Base-by-base conservation (phyloP, 2,329 filamentous ascomycete genomes). In the Fusarium xyrophilum region DNA sequence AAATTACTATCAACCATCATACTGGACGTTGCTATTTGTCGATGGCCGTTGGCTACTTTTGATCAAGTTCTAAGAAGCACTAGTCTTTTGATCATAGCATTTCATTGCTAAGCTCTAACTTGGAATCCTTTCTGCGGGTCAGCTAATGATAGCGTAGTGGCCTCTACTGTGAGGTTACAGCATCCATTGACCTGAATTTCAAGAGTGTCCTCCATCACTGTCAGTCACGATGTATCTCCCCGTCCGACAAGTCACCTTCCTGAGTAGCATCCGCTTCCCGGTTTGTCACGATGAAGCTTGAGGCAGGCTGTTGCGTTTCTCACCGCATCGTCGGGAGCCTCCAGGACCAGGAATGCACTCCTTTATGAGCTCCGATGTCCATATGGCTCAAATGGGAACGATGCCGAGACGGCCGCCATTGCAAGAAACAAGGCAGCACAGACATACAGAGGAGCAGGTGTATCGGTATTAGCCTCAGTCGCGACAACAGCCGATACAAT, bases 401-500 rank as follows among this genome's bases (percentile, higher is more conserved):
- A 35, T 3, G 44, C 53, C 2, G 65, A 40, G 14, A 67, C 13
- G 6, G 46, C 54, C 19, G 88, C 88, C 83, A 91, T 86, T 3
- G 83, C 82, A 27, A 88, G 81, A 71, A 89, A 91, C 5, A 92
- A 78, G 2, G 85, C 85, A 0, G 88, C 90, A 68, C 89, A 92
- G 21, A 92, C 83, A 68, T 88, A 92, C n/a, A 92, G 84, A 1
- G 90, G 89, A 3, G 86, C 88, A 0, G 85, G 79, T 0, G 88
- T 91, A 0, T 79, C 76, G 3, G 89, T 90, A 71, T 90, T 78
- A 0, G 87, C 86, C 33, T 82, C 83, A 1, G 86, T 88, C 0
- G 87, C 90, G 33, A 93, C 86, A 12, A 93, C 84, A 0, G 90
- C 89, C 13, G 86, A 89, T 55, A 93, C 71, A 44, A 93, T 91